Conservation (phyloP, 345 rosid species). For the Lumnitzera racemosa region DNA sequence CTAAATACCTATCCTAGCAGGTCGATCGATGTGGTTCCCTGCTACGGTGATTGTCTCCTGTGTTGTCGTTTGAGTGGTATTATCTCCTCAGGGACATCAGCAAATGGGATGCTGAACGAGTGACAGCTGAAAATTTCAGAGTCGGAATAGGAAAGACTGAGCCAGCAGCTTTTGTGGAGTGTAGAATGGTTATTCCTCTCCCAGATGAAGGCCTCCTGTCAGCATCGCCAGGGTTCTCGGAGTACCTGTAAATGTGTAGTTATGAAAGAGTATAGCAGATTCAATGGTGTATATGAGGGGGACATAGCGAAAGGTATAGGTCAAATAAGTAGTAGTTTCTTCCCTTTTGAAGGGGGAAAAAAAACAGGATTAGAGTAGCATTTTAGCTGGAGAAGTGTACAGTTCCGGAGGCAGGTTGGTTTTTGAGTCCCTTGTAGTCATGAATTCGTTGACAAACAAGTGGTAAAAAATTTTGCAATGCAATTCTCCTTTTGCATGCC, state of each 20-base stretch:
- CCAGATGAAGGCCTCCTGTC: not conserved
- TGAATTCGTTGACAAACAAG: not conserved
- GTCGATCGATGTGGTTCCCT: too few relatives aligned
- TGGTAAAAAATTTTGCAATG: slow-evolving; percentile 1
- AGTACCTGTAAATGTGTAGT: slow-evolving; percentile 5
- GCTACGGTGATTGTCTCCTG: too few relatives aligned
- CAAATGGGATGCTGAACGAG: too few relatives aligned
- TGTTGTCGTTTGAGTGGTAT: too few relatives aligned
- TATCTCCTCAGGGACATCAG: too few relatives aligned
- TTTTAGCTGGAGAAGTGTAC: slow-evolving; percentile 3
- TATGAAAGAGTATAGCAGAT: not conserved
- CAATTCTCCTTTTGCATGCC: not conserved
- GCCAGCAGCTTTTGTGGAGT: too few relatives aligned
- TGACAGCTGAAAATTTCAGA: too few relatives aligned
- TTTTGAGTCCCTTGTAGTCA: not conserved
- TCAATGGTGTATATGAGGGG: not conserved
- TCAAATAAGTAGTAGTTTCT: slow-evolving; percentile 1
- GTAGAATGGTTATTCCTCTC: too few relatives aligned
- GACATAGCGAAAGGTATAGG: slow-evolving; percentile 6
- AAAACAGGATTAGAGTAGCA: not conserved
- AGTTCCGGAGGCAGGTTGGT: not conserved
- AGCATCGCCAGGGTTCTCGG: slow-evolving; percentile 3
- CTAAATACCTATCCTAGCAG: too few relatives aligned
- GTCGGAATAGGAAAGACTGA: too few relatives aligned
- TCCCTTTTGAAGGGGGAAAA: slow-evolving; percentile 4